Evolutionary conservation across 2,329 filamentous ascomycete genomes (phyloP), one percentile per base, ranked within the genome.

Genomic region (Hymenoscyphus fraxineus): DNA sequence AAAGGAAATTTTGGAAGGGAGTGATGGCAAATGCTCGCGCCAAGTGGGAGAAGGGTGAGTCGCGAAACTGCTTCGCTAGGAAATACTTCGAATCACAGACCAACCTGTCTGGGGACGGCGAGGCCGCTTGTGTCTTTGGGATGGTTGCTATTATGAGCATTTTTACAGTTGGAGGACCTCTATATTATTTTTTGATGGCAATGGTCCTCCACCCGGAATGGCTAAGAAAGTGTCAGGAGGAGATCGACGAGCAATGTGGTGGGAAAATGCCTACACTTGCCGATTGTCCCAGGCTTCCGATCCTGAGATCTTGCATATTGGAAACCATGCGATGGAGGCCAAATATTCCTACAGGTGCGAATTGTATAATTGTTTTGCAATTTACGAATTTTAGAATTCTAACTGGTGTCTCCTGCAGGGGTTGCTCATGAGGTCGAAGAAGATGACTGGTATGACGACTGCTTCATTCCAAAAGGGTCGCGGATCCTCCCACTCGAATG

Each of bases 311-410:
- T 32, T 71, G 70, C 59, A 73, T 77, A 64, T 73, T 64, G 54
- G 66, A 67, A 54, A 62, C 60, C 31, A 32, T 66, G 68, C 69
- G 74, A 40, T 76, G 81, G 80, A 76, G 81, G 51, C 80, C 81
- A n/a, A 80, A 81, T 2, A 81, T 83, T 7, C 81, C 82, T 2
- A 82, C 81, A 55, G 59, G 44, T 60, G n/a, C 27, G 38, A 12
- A 47, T 19, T 6, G 41, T 19, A 9, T 9, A 15, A 3, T n/a
- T n/a, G 16, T 16, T 47, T 47, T 19, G 41, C 16, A n/a, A 5
- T 5, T 6, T 19, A 19, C 6, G 9, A 47, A 5, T 5, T 6
- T 19, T 47, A 1, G 9, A 47, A n/a, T 19, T 15, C 41, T 47
- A 5, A 47, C 41, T 6, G n/a, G 41, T n/a, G 1, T 47, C 31